Conservation (phyloP, 352 stramenopile species). For the Aphanomyces invadans region DNA sequence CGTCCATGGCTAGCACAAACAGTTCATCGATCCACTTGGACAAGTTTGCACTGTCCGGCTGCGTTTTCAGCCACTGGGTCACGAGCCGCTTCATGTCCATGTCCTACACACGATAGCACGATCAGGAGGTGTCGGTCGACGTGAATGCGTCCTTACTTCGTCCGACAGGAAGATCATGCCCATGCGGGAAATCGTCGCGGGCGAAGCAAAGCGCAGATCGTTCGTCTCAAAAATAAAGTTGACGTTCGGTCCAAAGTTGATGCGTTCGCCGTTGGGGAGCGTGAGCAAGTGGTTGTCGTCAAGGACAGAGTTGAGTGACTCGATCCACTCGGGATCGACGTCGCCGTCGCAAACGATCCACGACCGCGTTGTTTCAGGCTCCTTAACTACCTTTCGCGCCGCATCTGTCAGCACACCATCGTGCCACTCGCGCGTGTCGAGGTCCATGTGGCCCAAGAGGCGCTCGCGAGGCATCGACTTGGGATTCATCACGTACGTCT, state of each 20-base stretch:
- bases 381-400: slow-evolving; percentile 86
- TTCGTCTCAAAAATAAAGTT: slow-evolving; percentile 97
- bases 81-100: slow-evolving; percentile 72
- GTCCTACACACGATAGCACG: slow-evolving; percentile 27
- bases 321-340: slow-evolving; percentile 95
- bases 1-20: slow-evolving; percentile 83
- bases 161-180: slow-evolving; percentile 96
- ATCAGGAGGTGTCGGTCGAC: neutral
- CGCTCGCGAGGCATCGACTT: slow-evolving; percentile 91
- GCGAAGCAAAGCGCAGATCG: slow-evolving; percentile 90
- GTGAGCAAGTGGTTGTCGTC: slow-evolving; percentile 96
- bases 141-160: slow-evolving; percentile 49
- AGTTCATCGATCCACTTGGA: slow-evolving; percentile 88
- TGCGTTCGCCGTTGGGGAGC: slow-evolving; percentile 93
- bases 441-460: slow-evolving; percentile 90
- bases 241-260: slow-evolving; percentile 91
- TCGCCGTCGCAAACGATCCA: slow-evolving; percentile 96
- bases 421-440: slow-evolving; percentile 93
- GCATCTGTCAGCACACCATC: slow-evolving; percentile 92
- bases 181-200: slow-evolving; percentile 94
- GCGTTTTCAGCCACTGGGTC: slow-evolving; percentile 70
- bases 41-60: slow-evolving; percentile 48
- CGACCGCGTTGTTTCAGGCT: slow-evolving; percentile 76
- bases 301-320: slow-evolving; percentile 93
- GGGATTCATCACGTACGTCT: slow-evolving; percentile 94